Conservation (phyloP, 2,329 filamentous ascomycete genomes). For the Xylariaceae sp. region DNA sequence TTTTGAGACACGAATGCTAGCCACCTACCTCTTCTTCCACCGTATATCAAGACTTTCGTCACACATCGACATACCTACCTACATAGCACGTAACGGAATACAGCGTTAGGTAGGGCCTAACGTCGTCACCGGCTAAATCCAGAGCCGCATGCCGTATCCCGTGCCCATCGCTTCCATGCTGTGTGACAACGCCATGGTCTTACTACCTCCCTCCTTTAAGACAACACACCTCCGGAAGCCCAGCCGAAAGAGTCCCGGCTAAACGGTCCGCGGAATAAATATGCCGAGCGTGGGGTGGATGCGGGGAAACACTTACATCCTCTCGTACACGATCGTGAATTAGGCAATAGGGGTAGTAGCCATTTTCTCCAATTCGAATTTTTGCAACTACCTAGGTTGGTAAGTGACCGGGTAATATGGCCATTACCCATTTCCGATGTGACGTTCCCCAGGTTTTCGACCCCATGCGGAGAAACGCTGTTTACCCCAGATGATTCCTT, state of each 20-base stretch:
- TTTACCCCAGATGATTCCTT: not conserved
- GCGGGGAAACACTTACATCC: not conserved
- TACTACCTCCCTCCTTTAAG: not conserved
- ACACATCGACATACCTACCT: too few relatives aligned
- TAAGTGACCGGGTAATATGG: too few relatives aligned
- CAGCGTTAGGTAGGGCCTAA: too few relatives aligned
- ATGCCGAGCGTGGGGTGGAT: not conserved
- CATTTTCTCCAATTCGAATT: too few relatives aligned
- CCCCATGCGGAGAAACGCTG: constrained; percentile 13
- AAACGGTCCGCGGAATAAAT: constrained; percentile 1
- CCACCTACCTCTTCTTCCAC: too few relatives aligned
- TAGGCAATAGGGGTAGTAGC: not conserved
- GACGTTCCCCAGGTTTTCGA: constrained; percentile 10
- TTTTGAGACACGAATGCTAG: too few relatives aligned
- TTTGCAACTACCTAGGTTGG: too few relatives aligned
- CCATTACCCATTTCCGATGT: not conserved
- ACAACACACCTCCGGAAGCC: not conserved
- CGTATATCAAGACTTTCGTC: too few relatives aligned
- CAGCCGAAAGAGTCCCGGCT: constrained; percentile 2
- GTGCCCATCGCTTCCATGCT: not conserved
- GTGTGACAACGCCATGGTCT: not conserved
- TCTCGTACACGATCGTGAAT: too few relatives aligned
- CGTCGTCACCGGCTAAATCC: not conserved
- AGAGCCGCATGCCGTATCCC: not conserved
- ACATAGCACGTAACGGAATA: not conserved